Evolutionary conservation across 148 eudicot species (phyloP), one percentile per base, ranked within the genome.

Genomic region (Silene latifolia): DNA sequence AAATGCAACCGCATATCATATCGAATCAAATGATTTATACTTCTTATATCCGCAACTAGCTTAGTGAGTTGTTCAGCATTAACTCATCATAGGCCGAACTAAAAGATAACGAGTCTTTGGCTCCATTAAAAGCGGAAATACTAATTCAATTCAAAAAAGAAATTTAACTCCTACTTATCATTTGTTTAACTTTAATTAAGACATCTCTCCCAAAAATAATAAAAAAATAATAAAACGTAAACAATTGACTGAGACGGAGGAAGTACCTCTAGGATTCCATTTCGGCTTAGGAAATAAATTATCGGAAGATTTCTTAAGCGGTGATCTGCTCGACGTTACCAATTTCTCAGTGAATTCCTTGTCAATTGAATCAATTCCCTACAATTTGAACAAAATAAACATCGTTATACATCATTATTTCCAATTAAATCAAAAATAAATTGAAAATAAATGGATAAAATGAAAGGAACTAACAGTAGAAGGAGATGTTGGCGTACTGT

Each of bases 301-400:
- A 48, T 85, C 89, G 1, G 88, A 81, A 51, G 88, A 83, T 80
- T 87, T 80, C 14, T 74, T 81, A 65, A 64, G 71, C 35, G 86
- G 80, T 3, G 83, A 83, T 67, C 77, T 65, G 69, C 59, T 61
- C 24, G 78, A 66, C 12, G 76, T 84, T 39, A 60, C 24, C 3
- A 75, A 51, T 48, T 73, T 79, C 51, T 73, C 82, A 15, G 75
- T 63, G 7, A 77, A 74, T 27, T 78, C 81, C 70, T 63, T 73
- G 71, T 25, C 82, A 57, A 35, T 35, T 35, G 39, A 35, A 35
- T 35, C 39, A 35, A 78, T 76, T 35, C 67, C 83, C 96, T 91
- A 57, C 60, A 57, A 57, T 57, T 13, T 5, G 19, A 57, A 35
- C 4, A 56, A 65, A n/a, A 32, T 32, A 65, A 25, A 1, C 7